Base-by-base conservation (phyloP, 192 early-diverging fungal species). In the Cladochytrium replicatum region DNA sequence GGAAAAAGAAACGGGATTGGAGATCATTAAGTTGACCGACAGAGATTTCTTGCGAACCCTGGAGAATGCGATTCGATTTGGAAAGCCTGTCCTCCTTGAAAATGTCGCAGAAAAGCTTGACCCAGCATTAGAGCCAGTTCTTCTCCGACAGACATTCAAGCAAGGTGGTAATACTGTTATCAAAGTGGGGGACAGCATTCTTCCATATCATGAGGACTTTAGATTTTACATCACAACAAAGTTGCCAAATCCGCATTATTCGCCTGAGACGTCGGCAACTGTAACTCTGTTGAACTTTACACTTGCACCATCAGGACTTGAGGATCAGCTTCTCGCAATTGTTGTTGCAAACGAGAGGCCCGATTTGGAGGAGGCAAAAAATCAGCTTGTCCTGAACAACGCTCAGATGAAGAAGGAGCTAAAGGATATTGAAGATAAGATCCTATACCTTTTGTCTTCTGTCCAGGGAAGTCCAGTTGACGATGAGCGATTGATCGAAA, bases 371-470 rank as follows among this genome's bases (percentile, higher is more conserved):
- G 76, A 78, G 56, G 76, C 76, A 1, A 78, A 78, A 44, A 78
- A 63, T 50, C 72, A 74, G 43, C 54, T 78, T 23, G 68, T 68
- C n/a, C 34, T 74, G 37, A 73, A 75, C 28, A 78, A 77, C 48
- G 76, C 76, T 1, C 69, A 60, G 58, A 78, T 78, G 76, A 77
- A 77, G 46, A 64, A 71, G 28, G 76, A 78, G 51, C 66, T 78
- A 23, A 78, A 78, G 49, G 76, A 78, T 40, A 78, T 78, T 40
- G 76, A 78, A 48, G 76, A 78, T 47, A 78, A 78, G 52, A 78
- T 78, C 31, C 58, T 78, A 24, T 78, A 75, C 44, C 57, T 78
- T 9, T 52, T 78, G 4, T 78, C 76, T 11, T 76, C 73, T 0
- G 76, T 78, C 7, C 73, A 78, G 58, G 76, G 76, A 11, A 72